Evolutionary conservation across 768 basidiomycete species (phyloP).

Genomic region (Lactifluus echinatus): DNA sequence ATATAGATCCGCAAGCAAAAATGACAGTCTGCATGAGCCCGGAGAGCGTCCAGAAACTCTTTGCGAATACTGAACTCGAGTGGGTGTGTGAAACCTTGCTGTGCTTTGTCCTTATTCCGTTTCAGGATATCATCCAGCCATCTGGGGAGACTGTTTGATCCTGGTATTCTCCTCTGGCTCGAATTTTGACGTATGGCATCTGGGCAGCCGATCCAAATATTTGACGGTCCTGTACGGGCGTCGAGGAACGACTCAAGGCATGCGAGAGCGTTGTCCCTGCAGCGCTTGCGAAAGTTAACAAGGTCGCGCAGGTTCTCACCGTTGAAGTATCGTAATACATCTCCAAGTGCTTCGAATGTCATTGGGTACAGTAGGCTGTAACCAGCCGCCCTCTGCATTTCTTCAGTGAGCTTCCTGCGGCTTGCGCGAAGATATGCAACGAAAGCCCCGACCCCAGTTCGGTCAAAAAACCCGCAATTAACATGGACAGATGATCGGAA

Average conservation of each 20-base stretch:
- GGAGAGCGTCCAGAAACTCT: background rate
- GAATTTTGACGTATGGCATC: background rate
- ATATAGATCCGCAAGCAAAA: background rate
- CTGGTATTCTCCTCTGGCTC: too few species aligned
- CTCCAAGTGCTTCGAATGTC: background rate
- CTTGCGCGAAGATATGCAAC: conserved; percentile 16
- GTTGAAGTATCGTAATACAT: background rate
- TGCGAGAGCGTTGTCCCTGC: background rate
- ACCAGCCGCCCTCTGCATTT: background rate
- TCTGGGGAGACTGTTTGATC: background rate
- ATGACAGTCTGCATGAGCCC: background rate
- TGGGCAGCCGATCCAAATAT: background rate
- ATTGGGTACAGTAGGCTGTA: background rate
- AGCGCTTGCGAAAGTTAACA: background rate
- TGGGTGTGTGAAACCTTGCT: background rate
- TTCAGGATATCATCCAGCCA: background rate
- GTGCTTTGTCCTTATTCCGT: background rate
- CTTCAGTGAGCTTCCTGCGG: background rate
- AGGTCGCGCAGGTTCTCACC: background rate
- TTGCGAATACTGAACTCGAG: background rate
- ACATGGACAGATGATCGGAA: background rate
- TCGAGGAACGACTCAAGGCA: background rate
- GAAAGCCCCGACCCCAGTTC: background rate
- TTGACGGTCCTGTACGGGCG: background rate
- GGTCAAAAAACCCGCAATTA: background rate